Conservation (phyloP, 2,329 filamentous ascomycete species). For the Akanthomyces dipterigenus region DNA sequence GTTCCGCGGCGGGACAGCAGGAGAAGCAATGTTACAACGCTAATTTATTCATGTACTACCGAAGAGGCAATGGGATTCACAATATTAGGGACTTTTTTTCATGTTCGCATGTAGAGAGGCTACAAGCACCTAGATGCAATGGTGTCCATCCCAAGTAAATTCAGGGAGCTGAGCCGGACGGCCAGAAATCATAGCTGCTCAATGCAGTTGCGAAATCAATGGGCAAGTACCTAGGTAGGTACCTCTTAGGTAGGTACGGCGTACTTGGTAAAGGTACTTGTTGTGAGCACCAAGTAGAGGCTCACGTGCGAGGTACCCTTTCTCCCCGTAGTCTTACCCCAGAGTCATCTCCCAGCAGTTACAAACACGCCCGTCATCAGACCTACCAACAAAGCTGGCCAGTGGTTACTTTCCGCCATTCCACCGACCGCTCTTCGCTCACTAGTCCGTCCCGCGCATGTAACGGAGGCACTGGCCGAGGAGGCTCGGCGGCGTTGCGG, state of each 20-base stretch:
- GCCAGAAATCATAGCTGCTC: background rate
- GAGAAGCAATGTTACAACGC: background rate
- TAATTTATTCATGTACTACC: background rate
- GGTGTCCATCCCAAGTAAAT: background rate
- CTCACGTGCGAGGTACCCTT: background rate
- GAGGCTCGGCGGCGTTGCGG: background rate
- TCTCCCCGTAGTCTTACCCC: background rate
- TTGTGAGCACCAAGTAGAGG: background rate
- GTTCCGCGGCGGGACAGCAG: background rate
- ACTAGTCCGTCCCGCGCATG: background rate
- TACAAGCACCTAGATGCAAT: background rate
- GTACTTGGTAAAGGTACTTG: background rate
- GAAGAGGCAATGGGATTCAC: background rate
- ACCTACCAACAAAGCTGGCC: background rate
- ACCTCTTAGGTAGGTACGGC: no score
- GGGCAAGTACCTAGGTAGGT: background rate
- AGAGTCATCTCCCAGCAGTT: background rate
- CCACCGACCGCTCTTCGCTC: background rate
- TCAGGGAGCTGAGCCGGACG: background rate
- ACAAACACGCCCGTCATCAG: background rate
- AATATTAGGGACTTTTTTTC: background rate
- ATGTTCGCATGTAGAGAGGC: background rate
- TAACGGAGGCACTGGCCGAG: background rate
- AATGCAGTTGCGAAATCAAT: background rate
- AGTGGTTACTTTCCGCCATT: background rate